Evolutionary conservation across 2,329 filamentous ascomycete genomes (phyloP).

Genomic region (Calonectria naviculata): DNA sequence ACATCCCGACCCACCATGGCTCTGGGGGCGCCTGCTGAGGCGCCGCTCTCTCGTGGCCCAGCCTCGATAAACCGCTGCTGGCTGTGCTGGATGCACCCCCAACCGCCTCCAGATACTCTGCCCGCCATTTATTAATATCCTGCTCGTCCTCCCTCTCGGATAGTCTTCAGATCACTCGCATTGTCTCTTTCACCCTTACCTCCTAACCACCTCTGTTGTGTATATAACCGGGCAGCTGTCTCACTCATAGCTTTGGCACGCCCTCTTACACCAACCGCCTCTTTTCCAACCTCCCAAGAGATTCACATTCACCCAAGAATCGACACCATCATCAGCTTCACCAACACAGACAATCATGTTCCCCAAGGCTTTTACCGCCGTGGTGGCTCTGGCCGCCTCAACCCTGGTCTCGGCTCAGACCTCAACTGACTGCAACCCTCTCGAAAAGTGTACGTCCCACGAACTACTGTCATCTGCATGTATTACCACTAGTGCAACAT

Average conservation of each 20-base stretch:
- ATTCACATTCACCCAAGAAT: constrained; percentile 1
- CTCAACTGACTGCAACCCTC: constrained; percentile 65
- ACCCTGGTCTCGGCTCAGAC: constrained; percentile 66
- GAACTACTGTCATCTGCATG: neutral
- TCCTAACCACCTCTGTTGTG: neutral
- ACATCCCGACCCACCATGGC: constrained; percentile 32
- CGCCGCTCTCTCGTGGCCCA: constrained; percentile 22
- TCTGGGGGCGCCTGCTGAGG: constrained; percentile 33
- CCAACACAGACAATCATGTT: constrained; percentile 46
- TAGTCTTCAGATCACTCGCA: neutral
- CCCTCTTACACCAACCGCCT: constrained; percentile 4
- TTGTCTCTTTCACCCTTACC: constrained; percentile 15
- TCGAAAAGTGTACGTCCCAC: constrained; percentile 56
- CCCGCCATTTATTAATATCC: constrained; percentile 32
- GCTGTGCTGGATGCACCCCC: constrained; percentile 1
- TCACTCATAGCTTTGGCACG: constrained; percentile 28
- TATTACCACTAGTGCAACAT: neutral
- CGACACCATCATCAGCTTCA: constrained; percentile 3
- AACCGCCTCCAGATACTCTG: constrained; percentile 21
- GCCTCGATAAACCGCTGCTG: constrained; percentile 35
- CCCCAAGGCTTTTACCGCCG: constrained; percentile 57
- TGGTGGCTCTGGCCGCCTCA: constrained; percentile 61
- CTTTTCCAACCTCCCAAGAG: constrained; percentile 15
- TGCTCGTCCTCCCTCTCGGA: constrained; percentile 14
- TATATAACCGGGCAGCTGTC: constrained; percentile 28